Evolutionary conservation across 2,329 filamentous ascomycete genomes (phyloP).

Genomic region (Colletotrichum higginsianum): DNA sequence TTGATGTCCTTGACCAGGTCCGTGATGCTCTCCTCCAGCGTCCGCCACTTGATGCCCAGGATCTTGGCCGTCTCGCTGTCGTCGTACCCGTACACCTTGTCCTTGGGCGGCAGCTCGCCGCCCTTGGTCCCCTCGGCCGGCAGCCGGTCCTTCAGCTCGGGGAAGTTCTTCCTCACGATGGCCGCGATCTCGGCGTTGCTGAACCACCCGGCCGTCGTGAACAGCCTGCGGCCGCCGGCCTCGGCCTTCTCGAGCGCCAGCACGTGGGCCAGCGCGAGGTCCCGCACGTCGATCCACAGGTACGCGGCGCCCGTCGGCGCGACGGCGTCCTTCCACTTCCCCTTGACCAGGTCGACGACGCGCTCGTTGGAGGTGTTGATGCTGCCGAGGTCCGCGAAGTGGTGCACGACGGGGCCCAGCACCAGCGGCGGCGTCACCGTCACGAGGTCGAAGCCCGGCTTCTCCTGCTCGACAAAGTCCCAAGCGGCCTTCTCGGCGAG

Average conservation of each 20-base stretch:
- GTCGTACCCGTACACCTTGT: conserved; percentile 67
- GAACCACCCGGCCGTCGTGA: conserved; percentile 64
- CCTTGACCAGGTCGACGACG: conserved; percentile 65
- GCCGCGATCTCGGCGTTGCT: conserved; percentile 61
- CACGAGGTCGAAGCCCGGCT: conserved; percentile 64
- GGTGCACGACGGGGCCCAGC: conserved; percentile 42
- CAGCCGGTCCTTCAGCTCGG: conserved; percentile 63
- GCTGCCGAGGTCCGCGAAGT: conserved; percentile 47
- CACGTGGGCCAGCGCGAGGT: conserved; percentile 68
- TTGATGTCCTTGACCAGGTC: conserved; percentile 67
- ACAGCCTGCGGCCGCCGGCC: conserved; percentile 66
- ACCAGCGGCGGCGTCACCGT: conserved; percentile 71
- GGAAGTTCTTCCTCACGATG: conserved; percentile 63
- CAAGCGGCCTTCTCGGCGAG: conserved; percentile 68
- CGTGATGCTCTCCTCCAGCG: conserved; percentile 72
- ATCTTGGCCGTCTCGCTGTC: conserved; percentile 72
- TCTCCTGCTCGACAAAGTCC: conserved; percentile 63
- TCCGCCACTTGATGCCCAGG: conserved; percentile 74
- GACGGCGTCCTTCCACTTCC: conserved; percentile 63
- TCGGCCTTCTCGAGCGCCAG: conserved; percentile 64
- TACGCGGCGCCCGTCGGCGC: conserved; percentile 58
- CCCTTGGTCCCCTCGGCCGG: conserved; percentile 61
- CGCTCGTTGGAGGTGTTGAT: conserved; percentile 70
- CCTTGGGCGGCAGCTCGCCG: conserved; percentile 57
- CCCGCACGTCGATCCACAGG: conserved; percentile 70